These are phyloP conservation scores for Dacryopinax primogenitus DNA, from an alignment of 768 basidiomycete species.

Conservation along the genomic window DNA sequence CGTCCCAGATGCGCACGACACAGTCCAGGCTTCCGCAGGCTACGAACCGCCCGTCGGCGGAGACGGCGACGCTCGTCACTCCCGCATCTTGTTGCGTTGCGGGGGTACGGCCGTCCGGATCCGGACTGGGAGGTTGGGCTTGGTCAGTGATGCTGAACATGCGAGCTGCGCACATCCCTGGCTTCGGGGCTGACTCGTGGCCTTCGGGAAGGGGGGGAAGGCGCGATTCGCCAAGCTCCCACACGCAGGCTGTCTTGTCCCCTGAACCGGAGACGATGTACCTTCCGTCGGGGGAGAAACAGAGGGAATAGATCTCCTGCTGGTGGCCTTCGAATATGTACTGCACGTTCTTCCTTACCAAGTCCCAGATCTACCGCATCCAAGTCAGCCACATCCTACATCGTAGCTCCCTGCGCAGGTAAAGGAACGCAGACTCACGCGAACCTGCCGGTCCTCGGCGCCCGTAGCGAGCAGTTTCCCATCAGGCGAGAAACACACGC, in stretches of 20 bases:
- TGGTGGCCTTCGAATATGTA: slow-evolving; percentile 77
- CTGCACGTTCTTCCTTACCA: slow-evolving; percentile 62
- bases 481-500: slow-evolving; percentile 66
- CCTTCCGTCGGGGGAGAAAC: slow-evolving; percentile 76
- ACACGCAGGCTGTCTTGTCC: slow-evolving; percentile 50
- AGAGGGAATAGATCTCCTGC: slow-evolving; percentile 88
- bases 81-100: slow-evolving; percentile 39
- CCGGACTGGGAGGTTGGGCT: background rate
- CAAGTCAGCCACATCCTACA: background rate
- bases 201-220: background rate
- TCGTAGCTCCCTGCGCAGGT: background rate
- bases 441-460: slow-evolving; percentile 84
- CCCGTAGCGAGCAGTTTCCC: slow-evolving; percentile 62
- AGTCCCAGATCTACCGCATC: slow-evolving; percentile 74
- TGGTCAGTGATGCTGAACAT: slow-evolving; percentile 6
- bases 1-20: slow-evolving; percentile 71
- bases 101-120: background rate
- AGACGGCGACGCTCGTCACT: slow-evolving; percentile 68
- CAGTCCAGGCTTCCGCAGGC: slow-evolving; percentile 49
- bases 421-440: slow-evolving; percentile 40
- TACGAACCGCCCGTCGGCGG: slow-evolving; percentile 54
- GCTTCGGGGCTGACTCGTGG: background rate
- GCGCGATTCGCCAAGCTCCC: slow-evolving; percentile 35
- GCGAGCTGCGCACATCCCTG: background rate
- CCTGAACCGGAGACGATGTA: slow-evolving; percentile 84